These are phyloP conservation scores for Yamadazyma aaseri DNA, from an alignment of 1,139 yeast genomes.

Conservation along the genomic window DNA sequence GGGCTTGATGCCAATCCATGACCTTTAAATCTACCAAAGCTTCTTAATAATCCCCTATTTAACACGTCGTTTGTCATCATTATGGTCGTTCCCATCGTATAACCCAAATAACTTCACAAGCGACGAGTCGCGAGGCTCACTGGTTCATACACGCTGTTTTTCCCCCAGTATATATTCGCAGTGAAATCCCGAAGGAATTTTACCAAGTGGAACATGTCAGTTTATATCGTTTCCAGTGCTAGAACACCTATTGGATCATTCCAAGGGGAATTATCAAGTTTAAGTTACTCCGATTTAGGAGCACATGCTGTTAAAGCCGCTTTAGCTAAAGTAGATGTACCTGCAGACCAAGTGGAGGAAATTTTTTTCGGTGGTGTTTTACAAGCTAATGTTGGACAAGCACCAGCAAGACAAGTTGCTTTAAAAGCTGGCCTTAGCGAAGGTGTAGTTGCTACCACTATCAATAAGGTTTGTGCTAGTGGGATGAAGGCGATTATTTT, in stretches of 20 bases:
- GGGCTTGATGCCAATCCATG: no score
- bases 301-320: slow-evolving; percentile 91
- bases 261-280: slow-evolving; percentile 77
- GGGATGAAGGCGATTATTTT: slow-evolving; percentile 89
- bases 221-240: slow-evolving; percentile 85
- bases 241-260: slow-evolving; percentile 96
- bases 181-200: not conserved
- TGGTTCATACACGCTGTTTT: not conserved
- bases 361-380: slow-evolving; percentile 89
- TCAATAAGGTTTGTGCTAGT: slow-evolving; percentile 97
- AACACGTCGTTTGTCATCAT: no score
- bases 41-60: no score
- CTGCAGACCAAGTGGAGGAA: slow-evolving; percentile 81
- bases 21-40: no score
- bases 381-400: slow-evolving; percentile 94
- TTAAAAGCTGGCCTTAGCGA: slow-evolving; percentile 82
- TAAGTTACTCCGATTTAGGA: slow-evolving; percentile 82
- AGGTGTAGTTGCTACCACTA: slow-evolving; percentile 78
- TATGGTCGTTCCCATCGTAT: slow-evolving; percentile 1
- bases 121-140: not conserved
- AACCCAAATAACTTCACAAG: no score
- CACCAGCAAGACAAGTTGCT: slow-evolving; percentile 98
- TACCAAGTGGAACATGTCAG: slow-evolving; percentile 33
- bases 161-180: not conserved
- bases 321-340: slow-evolving; percentile 72